Conservation (phyloP, 345 rosid species). For the Tarenaya hassleriana region DNA sequence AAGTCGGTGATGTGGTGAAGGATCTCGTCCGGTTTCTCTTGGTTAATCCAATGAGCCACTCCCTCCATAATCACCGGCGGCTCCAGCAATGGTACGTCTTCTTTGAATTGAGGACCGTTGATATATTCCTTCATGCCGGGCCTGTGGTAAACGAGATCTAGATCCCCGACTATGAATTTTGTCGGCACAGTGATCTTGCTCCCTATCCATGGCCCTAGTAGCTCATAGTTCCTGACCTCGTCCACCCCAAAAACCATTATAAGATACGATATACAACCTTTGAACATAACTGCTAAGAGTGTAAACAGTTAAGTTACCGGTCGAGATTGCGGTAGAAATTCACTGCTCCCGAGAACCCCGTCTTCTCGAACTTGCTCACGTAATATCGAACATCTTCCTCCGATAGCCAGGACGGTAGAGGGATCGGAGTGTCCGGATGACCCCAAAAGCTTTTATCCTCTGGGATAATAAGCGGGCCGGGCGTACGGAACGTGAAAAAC, state of each 20-base stretch:
- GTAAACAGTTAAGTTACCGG: constrained; percentile 14
- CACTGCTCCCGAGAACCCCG: constrained; percentile 24
- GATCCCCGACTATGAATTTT: constrained; percentile 20
- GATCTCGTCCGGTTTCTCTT: constrained; percentile 28
- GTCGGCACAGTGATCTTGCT: constrained; percentile 21
- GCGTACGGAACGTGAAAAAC: constrained; percentile 19
- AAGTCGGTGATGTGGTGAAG: constrained; percentile 21
- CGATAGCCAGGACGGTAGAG: constrained; percentile 24
- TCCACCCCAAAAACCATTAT: background rate
- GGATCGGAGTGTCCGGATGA: constrained; percentile 7
- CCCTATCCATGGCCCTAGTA: constrained; percentile 27
- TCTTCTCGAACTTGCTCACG: constrained; percentile 26
- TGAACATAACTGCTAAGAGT: background rate
- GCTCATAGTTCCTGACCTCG: constrained; percentile 20
- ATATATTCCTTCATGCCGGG: constrained; percentile 24
- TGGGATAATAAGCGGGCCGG: constrained; percentile 17
- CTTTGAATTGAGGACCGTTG: constrained; percentile 23
- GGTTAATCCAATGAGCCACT: constrained; percentile 24
- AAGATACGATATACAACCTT: background rate
- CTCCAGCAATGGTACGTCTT: constrained; percentile 27
- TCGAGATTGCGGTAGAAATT: constrained; percentile 29
- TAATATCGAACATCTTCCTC: constrained; percentile 28
- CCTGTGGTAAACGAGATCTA: constrained; percentile 19
- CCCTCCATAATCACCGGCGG: constrained; percentile 26
- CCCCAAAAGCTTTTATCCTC: constrained; percentile 30